Evolutionary conservation across 768 basidiomycete genomes (phyloP), one percentile per base, ranked within the genome.

Genomic region (Xanthoconium stramineum): DNA sequence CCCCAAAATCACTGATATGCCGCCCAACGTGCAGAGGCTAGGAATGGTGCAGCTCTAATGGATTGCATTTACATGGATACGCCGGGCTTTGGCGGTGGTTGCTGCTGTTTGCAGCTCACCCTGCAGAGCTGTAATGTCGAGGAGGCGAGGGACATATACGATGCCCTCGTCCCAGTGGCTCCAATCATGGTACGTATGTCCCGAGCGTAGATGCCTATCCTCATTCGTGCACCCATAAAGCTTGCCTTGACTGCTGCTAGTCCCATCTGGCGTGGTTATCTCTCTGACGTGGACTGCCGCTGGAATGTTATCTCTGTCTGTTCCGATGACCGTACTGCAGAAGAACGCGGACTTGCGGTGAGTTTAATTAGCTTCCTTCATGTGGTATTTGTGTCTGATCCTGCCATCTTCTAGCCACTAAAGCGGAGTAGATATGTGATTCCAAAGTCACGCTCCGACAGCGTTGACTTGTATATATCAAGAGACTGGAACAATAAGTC

Each of bases 11-110:
- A 24, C 50, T 67, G 33, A 50, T 15, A n/a, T 24, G 17, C 48
- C 11, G 30, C 2, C 52, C 45, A 53, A 19, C 9, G 40, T 42
- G 40, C 48, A 91, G 94, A 97, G 78, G 94, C 94, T 1, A 91
- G 86, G 73, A 80, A 85, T 59, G 94, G 95, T 3, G 93, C 94
- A 6, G 94, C 95, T 15, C 78, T 92, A 37, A 76, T 79, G 32
- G 86, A 96, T 69, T 95, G 98, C 71, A 91, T 99, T 60, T 98
- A 98, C 70, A 82, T 98, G 78, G 97, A 99, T 71, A 94, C 97
- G 10, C 98, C 98, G 97, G 96, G 95, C 29, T 99, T 99, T 71
- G 97, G 97, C 45, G 98, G 98, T 96, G 97, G 97, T 7, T 98
- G 96, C 63, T 96, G 93, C 66, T 98, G 97, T 72, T 78, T 99